These are phyloP conservation scores for Botryotinia convoluta DNA, from an alignment of 2,329 filamentous ascomycete species.

Conservation along the genomic window DNA sequence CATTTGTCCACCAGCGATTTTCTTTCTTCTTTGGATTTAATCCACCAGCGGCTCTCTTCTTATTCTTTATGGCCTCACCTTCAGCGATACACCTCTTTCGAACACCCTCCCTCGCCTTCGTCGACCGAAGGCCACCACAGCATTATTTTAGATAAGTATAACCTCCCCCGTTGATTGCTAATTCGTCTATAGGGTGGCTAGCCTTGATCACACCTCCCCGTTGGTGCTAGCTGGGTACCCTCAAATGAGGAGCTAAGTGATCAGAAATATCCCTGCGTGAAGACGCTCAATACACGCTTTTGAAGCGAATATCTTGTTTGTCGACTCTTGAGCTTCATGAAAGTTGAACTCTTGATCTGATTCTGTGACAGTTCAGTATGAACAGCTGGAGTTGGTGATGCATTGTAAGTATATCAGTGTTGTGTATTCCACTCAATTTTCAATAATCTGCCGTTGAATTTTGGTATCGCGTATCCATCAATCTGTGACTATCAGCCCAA, in stretches of 20 bases:
- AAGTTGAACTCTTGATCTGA: background rate
- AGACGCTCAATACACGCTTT: background rate
- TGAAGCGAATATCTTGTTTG: background rate
- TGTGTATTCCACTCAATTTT: background rate
- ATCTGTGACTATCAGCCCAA: background rate
- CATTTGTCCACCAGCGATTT: background rate
- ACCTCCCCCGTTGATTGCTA: background rate
- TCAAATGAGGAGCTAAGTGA: conserved; percentile 8
- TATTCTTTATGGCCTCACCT: background rate
- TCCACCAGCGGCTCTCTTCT: background rate
- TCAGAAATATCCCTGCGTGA: background rate
- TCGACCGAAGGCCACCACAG: background rate
- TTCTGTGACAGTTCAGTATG: background rate
- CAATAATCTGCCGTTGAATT: background rate
- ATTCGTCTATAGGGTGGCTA: conserved; percentile 7
- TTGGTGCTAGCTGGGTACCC: conserved; percentile 1
- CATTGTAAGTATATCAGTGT: accelerated
- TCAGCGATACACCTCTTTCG: background rate
- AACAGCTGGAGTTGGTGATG: background rate
- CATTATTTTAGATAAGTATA: background rate
- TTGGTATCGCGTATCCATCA: background rate
- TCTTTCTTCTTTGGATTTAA: background rate
- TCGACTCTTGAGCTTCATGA: background rate
- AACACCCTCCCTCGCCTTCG: background rate
- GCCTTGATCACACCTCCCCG: conserved; percentile 5